phyloP scores from a whole-genome alignment of 2,329 filamentous ascomycete genomes.

The Fusarium phyllophilum region DNA sequence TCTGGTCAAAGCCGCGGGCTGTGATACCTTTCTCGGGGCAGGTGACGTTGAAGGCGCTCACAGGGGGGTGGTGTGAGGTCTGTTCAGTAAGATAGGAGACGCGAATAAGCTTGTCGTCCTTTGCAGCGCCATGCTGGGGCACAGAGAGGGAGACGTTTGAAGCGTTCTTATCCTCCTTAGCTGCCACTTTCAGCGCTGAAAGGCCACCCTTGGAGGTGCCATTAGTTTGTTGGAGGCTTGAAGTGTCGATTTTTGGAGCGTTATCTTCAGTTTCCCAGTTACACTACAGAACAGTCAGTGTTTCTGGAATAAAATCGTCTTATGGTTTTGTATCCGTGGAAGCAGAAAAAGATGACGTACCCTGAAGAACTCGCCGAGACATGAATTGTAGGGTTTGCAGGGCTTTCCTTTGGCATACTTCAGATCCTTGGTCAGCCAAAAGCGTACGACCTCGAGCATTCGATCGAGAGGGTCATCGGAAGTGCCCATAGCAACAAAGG shows the following conservation, averaged over 20 bases:
- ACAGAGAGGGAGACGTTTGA: conserved; percentile 64
- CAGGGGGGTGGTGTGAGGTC: conserved; percentile 96
- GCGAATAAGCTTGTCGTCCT: conserved; percentile 68
- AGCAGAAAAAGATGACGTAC: conserved; percentile 60
- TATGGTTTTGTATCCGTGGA: not conserved
- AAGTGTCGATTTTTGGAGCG: conserved; percentile 71
- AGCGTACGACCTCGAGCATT: conserved; percentile 93
- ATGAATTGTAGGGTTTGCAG: conserved; percentile 99
- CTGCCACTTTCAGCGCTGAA: conserved; percentile 59
- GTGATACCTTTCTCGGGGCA: conserved; percentile 91
- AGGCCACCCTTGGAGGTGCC: conserved; percentile 55
- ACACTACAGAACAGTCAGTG: conserved; percentile 65
- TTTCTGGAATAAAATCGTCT: not conserved
- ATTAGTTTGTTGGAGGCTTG: conserved; percentile 49
- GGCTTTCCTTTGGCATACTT: conserved; percentile 99
- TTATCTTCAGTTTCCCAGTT: conserved; percentile 94
- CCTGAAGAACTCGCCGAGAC: conserved; percentile 95
- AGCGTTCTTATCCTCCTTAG: conserved; percentile 56
- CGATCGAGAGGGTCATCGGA: conserved; percentile 91
- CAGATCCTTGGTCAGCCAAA: conserved; percentile 99
- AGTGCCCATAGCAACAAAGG: conserved; percentile 84
- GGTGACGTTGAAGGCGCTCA: conserved; percentile 93
- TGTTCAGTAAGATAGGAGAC: conserved; percentile 97
- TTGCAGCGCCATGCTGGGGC: conserved; percentile 56
- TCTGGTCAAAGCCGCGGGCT: conserved; percentile 92